Conservation (phyloP, 768 basidiomycete species). For the Trametes coccinea region DNA sequence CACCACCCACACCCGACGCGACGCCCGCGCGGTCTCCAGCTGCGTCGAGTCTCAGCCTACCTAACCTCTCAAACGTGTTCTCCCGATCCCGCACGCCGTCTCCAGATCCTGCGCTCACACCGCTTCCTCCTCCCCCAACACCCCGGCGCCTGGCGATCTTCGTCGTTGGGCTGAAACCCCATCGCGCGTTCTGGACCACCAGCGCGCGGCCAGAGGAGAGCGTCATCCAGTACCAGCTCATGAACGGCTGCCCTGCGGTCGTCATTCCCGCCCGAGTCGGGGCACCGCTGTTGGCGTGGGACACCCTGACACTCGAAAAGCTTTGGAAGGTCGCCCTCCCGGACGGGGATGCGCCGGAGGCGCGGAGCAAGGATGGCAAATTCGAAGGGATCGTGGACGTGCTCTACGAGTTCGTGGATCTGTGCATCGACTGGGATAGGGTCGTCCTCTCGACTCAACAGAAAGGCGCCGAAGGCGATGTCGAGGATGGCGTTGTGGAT, state of each 20-base stretch:
- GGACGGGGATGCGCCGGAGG: slow-evolving; percentile 32
- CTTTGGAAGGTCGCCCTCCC: slow-evolving; percentile 55
- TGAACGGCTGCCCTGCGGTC: slow-evolving; percentile 61
- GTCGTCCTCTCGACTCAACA: slow-evolving; percentile 37
- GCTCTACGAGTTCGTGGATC: slow-evolving; percentile 57
- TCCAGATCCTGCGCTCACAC: slow-evolving; percentile 46
- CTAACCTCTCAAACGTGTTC: slow-evolving; percentile 46
- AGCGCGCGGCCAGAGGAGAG: slow-evolving; percentile 61
- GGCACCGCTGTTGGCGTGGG: slow-evolving; percentile 66
- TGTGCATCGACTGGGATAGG: slow-evolving; percentile 65
- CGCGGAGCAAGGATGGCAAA: slow-evolving; percentile 31
- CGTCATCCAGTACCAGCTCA: slow-evolving; percentile 60
- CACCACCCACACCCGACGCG: slow-evolving; percentile 20
- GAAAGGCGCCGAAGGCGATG: slow-evolving; percentile 20
- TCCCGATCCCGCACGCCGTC: slow-evolving; percentile 52
- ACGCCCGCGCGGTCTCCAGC: slow-evolving; percentile 19
- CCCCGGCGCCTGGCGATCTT: slow-evolving; percentile 60
- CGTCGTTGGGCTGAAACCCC: slow-evolving; percentile 60
- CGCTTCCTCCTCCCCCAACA: slow-evolving; percentile 41
- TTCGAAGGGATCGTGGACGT: slow-evolving; percentile 58
- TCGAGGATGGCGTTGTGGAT: slow-evolving; percentile 22
- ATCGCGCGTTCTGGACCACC: slow-evolving; percentile 58
- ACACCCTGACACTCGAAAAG: slow-evolving; percentile 55
- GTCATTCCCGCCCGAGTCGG: slow-evolving; percentile 61
- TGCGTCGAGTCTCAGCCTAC: slow-evolving; percentile 35